A percentile compares a stretch with the other conserved stretches of the same genome.
Conservation (phyloP, 140 eudicot species). For the Oenanthe javanica region DNA sequence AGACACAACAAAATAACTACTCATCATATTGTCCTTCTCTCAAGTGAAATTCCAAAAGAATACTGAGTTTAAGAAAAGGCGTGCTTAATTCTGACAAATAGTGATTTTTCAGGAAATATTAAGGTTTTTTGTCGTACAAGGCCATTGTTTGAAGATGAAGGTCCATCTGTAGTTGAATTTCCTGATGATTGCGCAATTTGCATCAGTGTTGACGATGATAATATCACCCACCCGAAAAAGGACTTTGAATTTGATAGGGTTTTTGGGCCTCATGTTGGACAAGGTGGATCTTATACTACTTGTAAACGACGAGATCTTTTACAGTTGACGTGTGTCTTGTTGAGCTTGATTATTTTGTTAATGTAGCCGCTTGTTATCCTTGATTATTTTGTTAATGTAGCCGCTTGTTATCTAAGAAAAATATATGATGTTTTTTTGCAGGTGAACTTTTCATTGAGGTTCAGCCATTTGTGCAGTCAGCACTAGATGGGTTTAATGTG, state of each 20-base stretch:
- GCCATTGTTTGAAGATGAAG: constrained; percentile 98
- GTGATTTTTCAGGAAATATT: constrained; percentile 52
- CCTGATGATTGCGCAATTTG: constrained; percentile 88
- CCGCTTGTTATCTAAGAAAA: constrained; percentile 12
- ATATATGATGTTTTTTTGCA: constrained; percentile 29
- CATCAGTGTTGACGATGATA: constrained; percentile 67
- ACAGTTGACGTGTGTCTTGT: not conserved
- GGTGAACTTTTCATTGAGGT: constrained; percentile 92
- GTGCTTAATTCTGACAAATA: not conserved
- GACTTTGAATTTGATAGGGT: constrained; percentile 98
- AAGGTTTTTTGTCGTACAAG: constrained; percentile 94
- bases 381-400: constrained; percentile 3
- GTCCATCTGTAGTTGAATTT: constrained; percentile 74
- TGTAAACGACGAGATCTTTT: not conserved
- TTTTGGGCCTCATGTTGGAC: constrained; percentile 98
- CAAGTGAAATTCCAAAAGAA: not conserved
- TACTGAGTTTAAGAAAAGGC: not conserved
- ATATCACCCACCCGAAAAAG: constrained; percentile 74
- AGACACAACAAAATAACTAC: constrained; percentile 1
- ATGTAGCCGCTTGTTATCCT: constrained; percentile 10
- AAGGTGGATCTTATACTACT: constrained; percentile 44
- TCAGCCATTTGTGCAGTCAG: constrained; percentile 99
- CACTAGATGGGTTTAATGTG: constrained; percentile 95
- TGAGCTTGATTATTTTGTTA: constrained; percentile 1
- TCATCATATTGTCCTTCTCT: not conserved